Base-by-base conservation (phyloP, 2,329 filamentous ascomycete genomes). In the Harringtonia lauricola region DNA sequence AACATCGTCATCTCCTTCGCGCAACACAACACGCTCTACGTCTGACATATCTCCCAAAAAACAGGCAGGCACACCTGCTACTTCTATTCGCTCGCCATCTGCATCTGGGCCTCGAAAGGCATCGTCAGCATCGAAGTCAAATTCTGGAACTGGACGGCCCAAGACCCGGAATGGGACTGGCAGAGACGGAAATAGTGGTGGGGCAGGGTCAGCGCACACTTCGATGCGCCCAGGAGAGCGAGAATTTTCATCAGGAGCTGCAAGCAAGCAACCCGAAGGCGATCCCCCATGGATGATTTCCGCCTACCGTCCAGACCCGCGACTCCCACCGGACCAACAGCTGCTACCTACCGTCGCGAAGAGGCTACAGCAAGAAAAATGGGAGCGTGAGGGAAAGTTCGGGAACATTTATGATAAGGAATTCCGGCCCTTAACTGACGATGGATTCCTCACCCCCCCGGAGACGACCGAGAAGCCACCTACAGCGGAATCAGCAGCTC, bases 241-340 rank as follows among this genome's bases (percentile, higher is more conserved):
- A 21, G 76, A 76, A 46, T 52, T 72, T 48, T 52, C 46, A 55
- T 39, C 45, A 3, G 50, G 53, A 59, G 54, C 61, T 56, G 61
- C 71, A 55, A 58, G 71, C 61, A 76, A 86, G 57, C 76, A 81
- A 35, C 89, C 89, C 1, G 92, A 96, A 67, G 92, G 92, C 18
- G 90, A 96, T 43, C 88, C 92, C 10, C 92, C 92, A 41, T 98
- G 92, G 92, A 76, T 96, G 64, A 77, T 92, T 37, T 86, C 84
- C 19, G 87, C 94, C 64, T 98, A 95, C 63, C 94, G 94, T 57
- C 92, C 92, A 1, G 92, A 98, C 58, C 92, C 92, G 26, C 82
- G 88, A 48, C 70, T 98, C 29, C 92, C 92, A 7, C 92, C 88
- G 0, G 92, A 98, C 49, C 86, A 98, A 61, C 92, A 98, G 59